Base-by-base conservation (phyloP, 164 flowering plant genomes). In the Dillenia suffruticosa region DNA sequence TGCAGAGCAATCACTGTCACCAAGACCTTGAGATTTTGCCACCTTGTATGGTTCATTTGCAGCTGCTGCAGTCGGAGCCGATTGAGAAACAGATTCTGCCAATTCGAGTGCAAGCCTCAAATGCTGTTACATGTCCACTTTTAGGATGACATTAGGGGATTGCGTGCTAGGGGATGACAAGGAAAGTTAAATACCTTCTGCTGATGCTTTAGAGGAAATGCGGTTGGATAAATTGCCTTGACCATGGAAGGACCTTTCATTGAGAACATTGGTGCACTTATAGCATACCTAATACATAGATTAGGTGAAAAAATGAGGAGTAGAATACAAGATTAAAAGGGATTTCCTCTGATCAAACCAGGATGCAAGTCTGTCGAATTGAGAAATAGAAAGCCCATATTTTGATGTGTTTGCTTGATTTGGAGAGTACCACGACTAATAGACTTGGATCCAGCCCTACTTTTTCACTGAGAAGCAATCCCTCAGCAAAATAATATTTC, bases 191-290 rank as follows among this genome's bases (percentile, higher is more conserved):
- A 49, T 40, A 90, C 98, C 96, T 93, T 93, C 61, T 93, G 98
- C 55, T 93, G 98, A 81, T 93, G 97, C 80, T 93, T 93, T 32
- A 90, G 65, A 17, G 97, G 97, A 69, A 93, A 93, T 24, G 96
- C 96, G 3, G 98, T 84, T 11, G 96, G 93, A 66, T 88, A 92
- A 16, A 46, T 44, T n/a, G 96, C 82, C 63, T 88, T 74, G 54
- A 87, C 74, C 98, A 92, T 92, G 32, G 93, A 84, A 44, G 96
- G 96, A 22, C 96, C 98, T 76, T 92, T 92, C 64, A 74, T 70
- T 2, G 83, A 76, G 82, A 84, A 90, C 98, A 92, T 90, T 50
- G 98, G 98, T 44, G 98, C 86, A 72, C 89, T 90, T 14, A 93
- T 93, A 53, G 97, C 96, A 45, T 97, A 93, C 96, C 98, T 90